These are phyloP conservation scores for Spathaspora girioi DNA, from an alignment of 805 yeast species.

Conservation along the genomic window DNA sequence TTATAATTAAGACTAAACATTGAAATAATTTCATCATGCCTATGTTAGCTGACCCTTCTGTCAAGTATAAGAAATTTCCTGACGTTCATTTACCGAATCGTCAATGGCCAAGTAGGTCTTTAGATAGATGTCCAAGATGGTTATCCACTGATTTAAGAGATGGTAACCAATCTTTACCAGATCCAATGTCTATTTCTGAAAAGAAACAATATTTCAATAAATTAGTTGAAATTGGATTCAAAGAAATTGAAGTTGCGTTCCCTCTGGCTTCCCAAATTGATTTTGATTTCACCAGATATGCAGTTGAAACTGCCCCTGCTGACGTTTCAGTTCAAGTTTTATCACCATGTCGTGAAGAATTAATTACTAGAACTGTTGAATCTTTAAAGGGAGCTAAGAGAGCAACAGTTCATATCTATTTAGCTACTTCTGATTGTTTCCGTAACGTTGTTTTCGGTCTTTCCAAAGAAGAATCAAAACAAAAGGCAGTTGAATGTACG, in stretches of 20 bases:
- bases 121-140: slow-evolving; percentile 77
- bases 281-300: slow-evolving; percentile 74
- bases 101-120: slow-evolving; percentile 66
- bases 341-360: slow-evolving; percentile 72
- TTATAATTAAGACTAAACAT: too few relatives aligned
- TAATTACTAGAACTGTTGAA: slow-evolving; percentile 69
- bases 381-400: slow-evolving; percentile 68
- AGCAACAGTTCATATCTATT: slow-evolving; percentile 73
- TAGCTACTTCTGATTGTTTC: slow-evolving; percentile 74
- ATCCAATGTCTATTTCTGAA: slow-evolving; percentile 77
- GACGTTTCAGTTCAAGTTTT: slow-evolving; percentile 77
- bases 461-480: slow-evolving; percentile 55
- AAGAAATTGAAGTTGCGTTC: slow-evolving; percentile 77
- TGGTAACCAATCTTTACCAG: slow-evolving; percentile 79
- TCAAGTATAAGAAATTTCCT: slow-evolving; percentile 54
- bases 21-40: slow-evolving; percentile 61
- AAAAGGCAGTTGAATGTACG: slow-evolving; percentile 60
- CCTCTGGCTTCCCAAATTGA: slow-evolving; percentile 83
- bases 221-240: slow-evolving; percentile 68
- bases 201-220: slow-evolving; percentile 74
- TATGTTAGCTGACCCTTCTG: slow-evolving; percentile 70
- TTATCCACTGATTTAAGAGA: slow-evolving; percentile 76
- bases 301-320: slow-evolving; percentile 68
- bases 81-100: slow-evolving; percentile 57
- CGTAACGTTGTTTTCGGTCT: slow-evolving; percentile 67